These are phyloP conservation scores for Aureobasidium musti DNA, from an alignment of 2,329 filamentous ascomycete species.

Conservation along the genomic window DNA sequence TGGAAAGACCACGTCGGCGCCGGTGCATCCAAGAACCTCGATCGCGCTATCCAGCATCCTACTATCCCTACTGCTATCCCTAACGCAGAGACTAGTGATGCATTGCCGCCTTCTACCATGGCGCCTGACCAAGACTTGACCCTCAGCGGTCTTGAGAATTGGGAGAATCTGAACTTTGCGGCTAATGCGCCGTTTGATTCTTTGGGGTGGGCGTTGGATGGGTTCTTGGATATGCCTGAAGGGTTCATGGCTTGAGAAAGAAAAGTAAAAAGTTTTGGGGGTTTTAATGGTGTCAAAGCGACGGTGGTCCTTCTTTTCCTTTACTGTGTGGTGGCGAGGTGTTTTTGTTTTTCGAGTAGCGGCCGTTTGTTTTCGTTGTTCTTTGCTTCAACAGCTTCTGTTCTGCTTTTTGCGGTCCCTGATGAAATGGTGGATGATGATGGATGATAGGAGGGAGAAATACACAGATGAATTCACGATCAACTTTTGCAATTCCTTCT, in stretches of 20 bases:
- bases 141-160: slow-evolving; percentile 36
- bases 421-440: slow-evolving; percentile 2
- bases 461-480: slow-evolving; percentile 25
- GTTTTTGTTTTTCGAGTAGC: not conserved
- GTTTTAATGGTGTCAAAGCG: not conserved
- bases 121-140: slow-evolving; percentile 40
- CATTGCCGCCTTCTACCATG: slow-evolving; percentile 37
- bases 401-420: not conserved
- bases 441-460: not conserved
- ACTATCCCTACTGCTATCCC: slow-evolving; percentile 49
- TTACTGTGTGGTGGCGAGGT: not conserved
- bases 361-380: not conserved
- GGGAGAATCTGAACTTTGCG: slow-evolving; percentile 45
- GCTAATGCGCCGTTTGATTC: slow-evolving; percentile 86
- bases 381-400: slow-evolving; percentile 20
- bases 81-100: not conserved
- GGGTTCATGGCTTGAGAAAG: slow-evolving; percentile 28
- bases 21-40: slow-evolving; percentile 51
- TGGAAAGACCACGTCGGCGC: slow-evolving; percentile 73
- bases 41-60: slow-evolving; percentile 74
- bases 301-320: not conserved
- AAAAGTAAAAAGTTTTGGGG: not conserved
- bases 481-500: slow-evolving; percentile 14
- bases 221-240: slow-evolving; percentile 72
- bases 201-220: slow-evolving; percentile 90